Evolutionary conservation across 2,329 filamentous ascomycete genomes (phyloP), one percentile per base, ranked within the genome.

Genomic region (Xylariomycetidae sp.): DNA sequence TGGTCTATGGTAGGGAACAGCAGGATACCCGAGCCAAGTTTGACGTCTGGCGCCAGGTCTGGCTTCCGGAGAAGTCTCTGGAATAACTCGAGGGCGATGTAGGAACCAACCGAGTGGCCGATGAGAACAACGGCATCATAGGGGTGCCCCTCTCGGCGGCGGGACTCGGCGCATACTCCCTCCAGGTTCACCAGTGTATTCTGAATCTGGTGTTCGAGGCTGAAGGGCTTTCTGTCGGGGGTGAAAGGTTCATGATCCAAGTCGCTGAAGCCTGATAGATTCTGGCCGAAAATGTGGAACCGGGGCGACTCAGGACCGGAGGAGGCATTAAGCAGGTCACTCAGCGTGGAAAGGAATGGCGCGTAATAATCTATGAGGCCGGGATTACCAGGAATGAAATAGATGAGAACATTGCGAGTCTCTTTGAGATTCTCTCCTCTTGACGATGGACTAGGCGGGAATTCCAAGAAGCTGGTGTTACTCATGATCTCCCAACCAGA

Each of bases 351-450:
- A 9, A 88, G 66, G 57, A 88, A 90, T 23, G 74, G 68, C 37
- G 62, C 63, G 58, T 90, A 90, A 67, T 85, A 90, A 36, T 72
- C 74, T 31, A 88, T 73, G 13, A 88, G 66, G 5, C 85, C 85
- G 5, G 85, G 85, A 45, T 90, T 90, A 14, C 85, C 85, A 17
- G 82, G 76, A 25, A 90, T 69, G 58, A 86, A 82, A n/a, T n/a
- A n/a, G n/a, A n/a, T n/a, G n/a, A n/a, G n/a, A n/a, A n/a, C n/a
- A n/a, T n/a, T n/a, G n/a, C n/a, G n/a, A n/a, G n/a, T n/a, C n/a
- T n/a, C n/a, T n/a, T n/a, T n/a, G n/a, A n/a, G n/a, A n/a, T n/a
- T n/a, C n/a, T n/a, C n/a, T n/a, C n/a, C n/a, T n/a, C n/a, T n/a
- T n/a, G n/a, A n/a, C n/a, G n/a, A n/a, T n/a, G n/a, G n/a, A n/a